These are phyloP conservation scores for Populus pruinosa DNA, from an alignment of 345 rosid genomes.

Conservation along the genomic window DNA sequence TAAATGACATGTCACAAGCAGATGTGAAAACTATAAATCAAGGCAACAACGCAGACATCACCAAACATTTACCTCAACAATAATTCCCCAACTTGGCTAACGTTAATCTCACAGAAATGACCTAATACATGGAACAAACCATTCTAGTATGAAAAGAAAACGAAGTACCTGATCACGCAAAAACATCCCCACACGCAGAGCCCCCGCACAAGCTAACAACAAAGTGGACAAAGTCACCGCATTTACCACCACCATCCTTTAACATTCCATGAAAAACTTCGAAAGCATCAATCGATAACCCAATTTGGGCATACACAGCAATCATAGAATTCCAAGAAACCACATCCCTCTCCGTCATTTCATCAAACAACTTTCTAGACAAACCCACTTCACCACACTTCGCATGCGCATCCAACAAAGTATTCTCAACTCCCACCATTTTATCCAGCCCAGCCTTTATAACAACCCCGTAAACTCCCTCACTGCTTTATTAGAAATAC, in stretches of 20 bases:
- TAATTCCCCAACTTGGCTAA: neutral
- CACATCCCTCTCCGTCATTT: slow-evolving; percentile 52
- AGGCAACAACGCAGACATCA: neutral
- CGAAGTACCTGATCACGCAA: slow-evolving; percentile 67
- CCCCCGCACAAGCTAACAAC: slow-evolving; percentile 71
- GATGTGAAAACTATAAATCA: neutral
- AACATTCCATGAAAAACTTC: slow-evolving; percentile 49
- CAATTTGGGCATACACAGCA: slow-evolving; percentile 67
- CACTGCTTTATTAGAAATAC: slow-evolving; percentile 44
- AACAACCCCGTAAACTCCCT: slow-evolving; percentile 57
- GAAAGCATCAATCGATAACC: slow-evolving; percentile 59
- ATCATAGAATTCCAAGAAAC: slow-evolving; percentile 83
- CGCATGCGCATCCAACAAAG: slow-evolving; percentile 77
- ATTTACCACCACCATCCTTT: slow-evolving; percentile 31
- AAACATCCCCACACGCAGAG: slow-evolving; percentile 58
- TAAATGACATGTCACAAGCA: neutral
- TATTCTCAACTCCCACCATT: slow-evolving; percentile 55
- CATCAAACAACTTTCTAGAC: slow-evolving; percentile 66
- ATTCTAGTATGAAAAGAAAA: neutral
- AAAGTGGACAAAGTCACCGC: slow-evolving; percentile 69
- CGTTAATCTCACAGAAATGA: neutral
- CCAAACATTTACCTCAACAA: neutral
- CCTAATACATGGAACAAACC: neutral
- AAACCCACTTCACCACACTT: slow-evolving; percentile 49
- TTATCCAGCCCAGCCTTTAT: slow-evolving; percentile 59